Conservation (phyloP, 1,139 yeast genomes). For the Candida gigantensis region DNA sequence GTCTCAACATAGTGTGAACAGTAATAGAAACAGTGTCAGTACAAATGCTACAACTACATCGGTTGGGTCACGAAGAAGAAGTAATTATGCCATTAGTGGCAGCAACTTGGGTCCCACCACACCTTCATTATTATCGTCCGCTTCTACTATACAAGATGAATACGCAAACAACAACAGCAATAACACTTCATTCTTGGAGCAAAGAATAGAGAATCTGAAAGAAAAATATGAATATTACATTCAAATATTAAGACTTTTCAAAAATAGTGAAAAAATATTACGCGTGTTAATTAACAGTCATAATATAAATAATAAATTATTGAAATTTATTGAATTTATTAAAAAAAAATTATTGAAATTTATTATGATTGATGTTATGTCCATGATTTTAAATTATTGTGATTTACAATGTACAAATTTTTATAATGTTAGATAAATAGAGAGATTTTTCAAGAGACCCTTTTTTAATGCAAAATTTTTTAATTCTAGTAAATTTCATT, state of each 20-base stretch:
- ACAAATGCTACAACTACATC: slow-evolving; percentile 22
- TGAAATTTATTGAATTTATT: slow-evolving; percentile 39
- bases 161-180: slow-evolving; percentile 10
- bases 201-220: slow-evolving; percentile 35
- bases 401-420: slow-evolving; percentile 24
- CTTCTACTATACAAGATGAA: slow-evolving; percentile 7
- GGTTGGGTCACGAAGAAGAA: slow-evolving; percentile 26
- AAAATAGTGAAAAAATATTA: slow-evolving; percentile 19
- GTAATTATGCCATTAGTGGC: slow-evolving; percentile 18
- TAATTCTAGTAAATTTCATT: no score
- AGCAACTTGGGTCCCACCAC: slow-evolving; percentile 5
- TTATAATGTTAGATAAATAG: slow-evolving; percentile 3
- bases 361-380: slow-evolving; percentile 39
- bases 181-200: slow-evolving; percentile 14
- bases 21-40: slow-evolving; percentile 28
- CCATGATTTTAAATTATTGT: slow-evolving; percentile 40
- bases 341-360: slow-evolving; percentile 39
- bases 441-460: background rate
- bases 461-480: no score
- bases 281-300: slow-evolving; percentile 13
- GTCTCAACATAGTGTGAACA: slow-evolving; percentile 19
- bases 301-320: slow-evolving; percentile 19
- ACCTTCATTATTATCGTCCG: slow-evolving; percentile 9
- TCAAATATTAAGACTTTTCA: slow-evolving; percentile 25
- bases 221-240: slow-evolving; percentile 40